A percentile compares a stretch with the other conserved stretches of the same genome.
Conservation (phyloP, 1,284 basidiomycete genomes). For the Ganoderma lingzhi region DNA sequence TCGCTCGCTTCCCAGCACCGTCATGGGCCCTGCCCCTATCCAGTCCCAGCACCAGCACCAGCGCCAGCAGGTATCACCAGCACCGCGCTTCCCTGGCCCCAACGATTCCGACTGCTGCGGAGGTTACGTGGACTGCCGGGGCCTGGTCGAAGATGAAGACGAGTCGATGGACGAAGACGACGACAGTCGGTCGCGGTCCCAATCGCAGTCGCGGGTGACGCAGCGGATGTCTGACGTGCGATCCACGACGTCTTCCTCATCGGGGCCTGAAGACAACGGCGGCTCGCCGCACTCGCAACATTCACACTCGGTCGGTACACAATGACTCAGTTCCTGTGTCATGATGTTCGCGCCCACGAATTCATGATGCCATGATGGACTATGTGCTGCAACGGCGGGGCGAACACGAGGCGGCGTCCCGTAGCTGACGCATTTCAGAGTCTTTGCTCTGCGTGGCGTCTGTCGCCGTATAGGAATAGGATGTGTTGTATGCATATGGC, state of each 20-base stretch:
- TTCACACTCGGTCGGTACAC: slow-evolving; percentile 18
- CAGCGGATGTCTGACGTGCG: slow-evolving; percentile 41
- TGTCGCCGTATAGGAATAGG: not conserved
- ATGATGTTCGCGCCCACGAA: slow-evolving; percentile 18
- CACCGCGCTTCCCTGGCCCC: slow-evolving; percentile 19
- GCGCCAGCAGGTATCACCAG: not conserved
- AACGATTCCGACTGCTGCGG: slow-evolving; percentile 50
- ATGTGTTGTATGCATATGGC: slow-evolving; percentile 11
- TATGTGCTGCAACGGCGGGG: not conserved
- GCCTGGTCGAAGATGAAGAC: slow-evolving; percentile 44
- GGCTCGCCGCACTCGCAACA: too few relatives aligned
- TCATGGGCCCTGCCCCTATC: slow-evolving; percentile 28
- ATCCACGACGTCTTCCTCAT: slow-evolving; percentile 38
- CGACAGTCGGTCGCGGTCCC: slow-evolving; percentile 19
- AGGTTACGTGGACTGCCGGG: slow-evolving; percentile 57
- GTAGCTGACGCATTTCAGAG: not conserved
- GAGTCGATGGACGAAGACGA: slow-evolving; percentile 28
- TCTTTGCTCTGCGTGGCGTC: slow-evolving; percentile 9
- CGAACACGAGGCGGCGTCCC: slow-evolving; percentile 2
- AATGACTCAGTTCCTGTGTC: slow-evolving; percentile 2
- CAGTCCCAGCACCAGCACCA: not conserved
- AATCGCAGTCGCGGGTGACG: slow-evolving; percentile 27
- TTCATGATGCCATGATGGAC: slow-evolving; percentile 14
- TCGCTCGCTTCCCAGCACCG: slow-evolving; percentile 27
- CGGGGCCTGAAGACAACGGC: slow-evolving; percentile 30